Percentiles rank a stretch among this genome's conserved stretches.
Evolutionary conservation across 352 stramenopile species (phyloP).

Genomic region (Globisporangium heterothallicum): DNA sequence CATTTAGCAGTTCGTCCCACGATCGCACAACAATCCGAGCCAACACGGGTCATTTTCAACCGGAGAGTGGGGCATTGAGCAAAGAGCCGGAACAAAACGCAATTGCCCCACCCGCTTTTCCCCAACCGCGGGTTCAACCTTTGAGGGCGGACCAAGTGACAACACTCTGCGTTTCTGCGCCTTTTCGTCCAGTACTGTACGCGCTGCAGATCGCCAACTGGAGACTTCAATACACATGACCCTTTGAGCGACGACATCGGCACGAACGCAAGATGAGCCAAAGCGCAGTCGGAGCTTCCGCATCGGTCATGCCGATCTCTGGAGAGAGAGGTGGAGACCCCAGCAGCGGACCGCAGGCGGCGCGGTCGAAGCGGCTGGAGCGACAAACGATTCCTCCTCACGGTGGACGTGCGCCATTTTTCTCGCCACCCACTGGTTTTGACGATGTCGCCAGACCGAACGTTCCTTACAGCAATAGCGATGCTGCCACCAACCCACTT

Average conservation of each 20-base stretch:
- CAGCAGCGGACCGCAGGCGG: slow-evolving; percentile 14
- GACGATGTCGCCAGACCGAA: background rate
- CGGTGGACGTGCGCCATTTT: background rate
- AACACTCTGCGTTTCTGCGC: background rate
- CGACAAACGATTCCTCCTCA: slow-evolving; percentile 18
- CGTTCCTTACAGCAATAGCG: background rate
- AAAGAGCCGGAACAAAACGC: background rate
- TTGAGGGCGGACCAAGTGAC: background rate
- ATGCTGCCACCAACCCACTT: background rate
- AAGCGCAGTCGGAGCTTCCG: background rate
- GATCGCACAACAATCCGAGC: too few relatives aligned
- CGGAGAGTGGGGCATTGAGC: too few relatives aligned
- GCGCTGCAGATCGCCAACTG: background rate
- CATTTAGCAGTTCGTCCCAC: too few relatives aligned
- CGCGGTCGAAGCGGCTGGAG: slow-evolving; percentile 16
- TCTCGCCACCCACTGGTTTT: background rate
- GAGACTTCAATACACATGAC: too few relatives aligned
- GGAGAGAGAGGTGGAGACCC: slow-evolving; percentile 4
- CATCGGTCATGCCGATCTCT: background rate
- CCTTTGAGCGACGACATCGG: too few relatives aligned
- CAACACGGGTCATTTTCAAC: too few relatives aligned
- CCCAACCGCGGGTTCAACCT: slow-evolving; percentile 1
- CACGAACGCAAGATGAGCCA: background rate
- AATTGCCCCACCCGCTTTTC: background rate
- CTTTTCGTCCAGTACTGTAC: background rate